Base-by-base conservation (phyloP, 2,329 filamentous ascomycete species). In the Monilinia laxa region DNA sequence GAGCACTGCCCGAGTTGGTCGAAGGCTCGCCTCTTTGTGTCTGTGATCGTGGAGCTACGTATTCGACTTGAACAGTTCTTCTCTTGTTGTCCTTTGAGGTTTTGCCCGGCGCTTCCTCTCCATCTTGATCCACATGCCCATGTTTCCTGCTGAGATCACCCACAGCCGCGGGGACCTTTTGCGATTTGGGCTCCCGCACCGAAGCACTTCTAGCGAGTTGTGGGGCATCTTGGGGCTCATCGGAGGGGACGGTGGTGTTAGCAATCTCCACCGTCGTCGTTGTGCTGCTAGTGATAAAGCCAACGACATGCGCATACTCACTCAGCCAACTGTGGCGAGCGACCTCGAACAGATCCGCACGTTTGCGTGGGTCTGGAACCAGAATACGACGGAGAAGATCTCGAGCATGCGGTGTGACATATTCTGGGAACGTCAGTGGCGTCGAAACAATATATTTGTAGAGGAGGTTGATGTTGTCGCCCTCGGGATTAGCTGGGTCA, bases 381-480 rank as follows among this genome's bases (percentile, higher is more conserved):
- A 99, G 84, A 68, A 99, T 99, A 64, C 95, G 88, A 68, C 95
- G 89, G 57, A 99, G 82, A 0, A 99, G 85, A 78, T 99, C 95
- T 74, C 95, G 87, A 28, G 95, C 94, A 78, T 99, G 95, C 10
- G 95, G 95, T 10, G 95, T 97, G 72, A 99, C 95, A 77, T 98
- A 98, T 87, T 99, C 95, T 69, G 95, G 95, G 78, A 99, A 99
- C 4, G 94, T 98, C 53, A 99, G 85, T 47, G 94, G 93, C 1
- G 95, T 99, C 65, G 92, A 96, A 68, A 97, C 94, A 73, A 99
- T 99, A 80, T 99, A 99, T 81, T 98, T 98, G 85, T 99, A 99
- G 38, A 99, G 83, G 14, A 99, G 85, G 77, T 99, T 99, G 81
- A 99, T 99, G 77, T 99, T 99, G 78, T 99, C 95, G 72, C 95